A percentile compares a stretch with the other conserved stretches of the same genome.
Conservation (phyloP, 257 asterid genomes). For the Leptodermis oblonga region DNA sequence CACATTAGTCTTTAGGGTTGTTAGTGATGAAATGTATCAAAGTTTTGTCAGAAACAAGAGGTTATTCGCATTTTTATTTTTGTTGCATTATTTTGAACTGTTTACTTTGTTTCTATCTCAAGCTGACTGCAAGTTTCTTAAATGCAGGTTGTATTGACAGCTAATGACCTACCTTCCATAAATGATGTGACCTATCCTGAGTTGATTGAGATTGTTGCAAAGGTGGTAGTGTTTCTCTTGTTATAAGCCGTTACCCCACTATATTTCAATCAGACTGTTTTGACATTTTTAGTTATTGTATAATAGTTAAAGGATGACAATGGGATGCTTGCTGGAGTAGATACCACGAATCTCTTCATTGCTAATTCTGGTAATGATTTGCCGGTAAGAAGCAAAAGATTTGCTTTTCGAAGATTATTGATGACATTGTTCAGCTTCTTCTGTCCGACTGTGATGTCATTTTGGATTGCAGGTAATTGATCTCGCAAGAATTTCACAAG, state of each 20-base stretch:
- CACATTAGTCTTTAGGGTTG: not conserved
- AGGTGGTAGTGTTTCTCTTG: conserved; percentile 39
- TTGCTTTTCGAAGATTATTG: not conserved
- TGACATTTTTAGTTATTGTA: conserved; percentile 16
- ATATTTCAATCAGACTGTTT: conserved; percentile 19
- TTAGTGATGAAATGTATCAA: not conserved
- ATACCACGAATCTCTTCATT: conserved; percentile 71
- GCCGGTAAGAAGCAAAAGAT: conserved; percentile 58
- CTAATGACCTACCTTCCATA: conserved; percentile 90
- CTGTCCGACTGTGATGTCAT: not conserved
- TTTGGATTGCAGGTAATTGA: conserved; percentile 57
- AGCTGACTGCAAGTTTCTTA: conserved; percentile 8
- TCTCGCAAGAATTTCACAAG: conserved; percentile 83
- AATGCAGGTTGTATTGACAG: conserved; percentile 85
- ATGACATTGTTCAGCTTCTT: not conserved
- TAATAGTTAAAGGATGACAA: conserved; percentile 78
- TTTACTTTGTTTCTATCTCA: not conserved
- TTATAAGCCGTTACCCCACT: conserved; percentile 9
- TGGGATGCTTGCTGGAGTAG: conserved; percentile 80
- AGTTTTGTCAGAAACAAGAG: not conserved
- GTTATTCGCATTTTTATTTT: not conserved
- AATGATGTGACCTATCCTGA: conserved; percentile 81
- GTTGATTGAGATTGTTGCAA: conserved; percentile 65
- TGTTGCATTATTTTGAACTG: not conserved
- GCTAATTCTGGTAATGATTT: conserved; percentile 92